Evolutionary conservation across 176 grass and related monocot species (phyloP), one percentile per base, ranked within the genome.

Genomic region (Triticum timopheevii): DNA sequence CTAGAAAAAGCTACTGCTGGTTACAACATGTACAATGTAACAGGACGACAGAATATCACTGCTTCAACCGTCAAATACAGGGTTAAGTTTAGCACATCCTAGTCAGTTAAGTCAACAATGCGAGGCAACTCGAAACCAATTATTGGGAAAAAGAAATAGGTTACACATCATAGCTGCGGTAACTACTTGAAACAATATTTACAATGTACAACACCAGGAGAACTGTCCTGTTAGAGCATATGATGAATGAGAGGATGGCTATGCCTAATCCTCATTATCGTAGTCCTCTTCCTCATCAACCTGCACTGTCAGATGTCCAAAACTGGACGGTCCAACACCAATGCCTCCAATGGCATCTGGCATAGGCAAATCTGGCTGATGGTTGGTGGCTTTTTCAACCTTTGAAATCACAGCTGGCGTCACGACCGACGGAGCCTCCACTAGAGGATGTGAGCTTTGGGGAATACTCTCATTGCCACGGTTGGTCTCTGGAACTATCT

Each of bases 271-370:
- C 92, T 99, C 97, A 2, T 99, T 96, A 69, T 99, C 97, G 1
- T 99, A 99, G 84, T 99, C 97, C 64, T 99, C 97, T 8, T 96
- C 94, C 85, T 99, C 92, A 34, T 99, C 97, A 85, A 99, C 93
- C 75, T 93, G 92, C 90, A 99, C 95, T 2, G 90, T 93, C 68
- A 94, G 69, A 80, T 89, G 92, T 80, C 91, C 90, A 81, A 94
- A 87, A 44, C 94, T 83, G n/a, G 97, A 91, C 50, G 90, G 97
- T 27, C 95, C 97, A 8, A 66, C 84, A 80, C 88, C 90, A 11
- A 95, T 86, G 90, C 78, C 88, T 63, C 69, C 81, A 13, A 85
- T 86, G 47, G 85, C 89, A 89, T 90, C 87, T 52, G 87, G 87
- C 81, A 97, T 76, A 52, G 97, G 86, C 90, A 90, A 94, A 92